A percentile compares a stretch with the other conserved stretches of the same genome.
Evolutionary conservation across 805 yeast genomes (phyloP).

Genomic region (Schizosaccharomyces osmophilus): DNA sequence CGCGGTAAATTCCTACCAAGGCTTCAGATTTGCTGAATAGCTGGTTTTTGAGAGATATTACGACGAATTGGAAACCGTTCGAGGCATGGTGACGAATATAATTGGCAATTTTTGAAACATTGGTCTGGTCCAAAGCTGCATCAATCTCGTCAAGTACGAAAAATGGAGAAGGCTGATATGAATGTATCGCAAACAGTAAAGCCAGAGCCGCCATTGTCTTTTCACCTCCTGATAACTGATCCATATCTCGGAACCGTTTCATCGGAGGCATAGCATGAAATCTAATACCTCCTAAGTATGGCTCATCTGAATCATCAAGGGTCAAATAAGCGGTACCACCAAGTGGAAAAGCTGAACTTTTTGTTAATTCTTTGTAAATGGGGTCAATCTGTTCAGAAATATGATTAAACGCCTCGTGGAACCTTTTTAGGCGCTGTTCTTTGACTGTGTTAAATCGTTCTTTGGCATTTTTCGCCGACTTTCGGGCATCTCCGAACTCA

Average conservation of each 20-base stretch:
- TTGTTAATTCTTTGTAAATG: conserved; percentile 70
- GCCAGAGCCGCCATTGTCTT: conserved; percentile 92
- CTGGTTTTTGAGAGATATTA: conserved; percentile 69
- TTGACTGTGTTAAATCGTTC: conserved; percentile 36
- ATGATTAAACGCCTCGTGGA: conserved; percentile 53
- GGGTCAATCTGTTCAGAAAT: conserved; percentile 47
- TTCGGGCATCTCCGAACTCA: conserved; percentile 39
- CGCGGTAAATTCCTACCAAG: conserved; percentile 77
- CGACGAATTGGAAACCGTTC: conserved; percentile 68
- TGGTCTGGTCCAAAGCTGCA: conserved; percentile 81
- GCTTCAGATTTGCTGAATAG: conserved; percentile 76
- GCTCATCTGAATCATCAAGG: conserved; percentile 66
- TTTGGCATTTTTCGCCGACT: conserved; percentile 29
- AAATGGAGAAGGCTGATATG: conserved; percentile 81
- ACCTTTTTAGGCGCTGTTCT: conserved; percentile 26
- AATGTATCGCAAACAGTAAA: conserved; percentile 68
- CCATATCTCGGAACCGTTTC: conserved; percentile 83
- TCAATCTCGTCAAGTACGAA: conserved; percentile 94
- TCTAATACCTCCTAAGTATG: conserved; percentile 57
- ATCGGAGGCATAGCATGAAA: conserved; percentile 93
- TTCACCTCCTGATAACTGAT: conserved; percentile 83
- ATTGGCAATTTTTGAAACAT: conserved; percentile 66
- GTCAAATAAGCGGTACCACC: conserved; percentile 89
- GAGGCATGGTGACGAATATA: conserved; percentile 57
- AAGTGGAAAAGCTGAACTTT: conserved; percentile 38